Percentiles rank a stretch among this genome's conserved stretches.
phyloP scores from a whole-genome alignment of 805 yeast species.

The Starmerella gropengiesseri region DNA sequence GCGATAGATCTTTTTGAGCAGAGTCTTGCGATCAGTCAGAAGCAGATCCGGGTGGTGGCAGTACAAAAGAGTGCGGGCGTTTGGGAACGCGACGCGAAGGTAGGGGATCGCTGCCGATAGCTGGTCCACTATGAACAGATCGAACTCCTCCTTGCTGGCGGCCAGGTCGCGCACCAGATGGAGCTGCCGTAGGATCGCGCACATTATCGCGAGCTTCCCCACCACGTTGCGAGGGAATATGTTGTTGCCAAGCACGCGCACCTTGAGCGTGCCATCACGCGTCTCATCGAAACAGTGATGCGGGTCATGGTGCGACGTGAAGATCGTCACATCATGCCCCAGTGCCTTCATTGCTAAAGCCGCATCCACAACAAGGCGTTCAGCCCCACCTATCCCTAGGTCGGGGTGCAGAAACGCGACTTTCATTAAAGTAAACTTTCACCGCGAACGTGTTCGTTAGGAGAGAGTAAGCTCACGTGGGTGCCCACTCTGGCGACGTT shows the following conservation, averaged over 20 bases:
- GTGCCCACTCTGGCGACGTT: too few relatives aligned
- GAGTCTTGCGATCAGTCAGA: constrained; percentile 48
- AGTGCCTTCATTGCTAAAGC: constrained; percentile 72
- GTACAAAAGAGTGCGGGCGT: constrained; percentile 60
- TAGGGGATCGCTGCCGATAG: constrained; percentile 75
- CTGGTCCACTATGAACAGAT: constrained; percentile 78
- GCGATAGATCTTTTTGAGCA: constrained; percentile 56
- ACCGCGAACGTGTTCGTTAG: too few relatives aligned
- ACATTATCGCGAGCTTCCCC: constrained; percentile 65
- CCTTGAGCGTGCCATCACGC: constrained; percentile 43
- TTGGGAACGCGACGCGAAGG: constrained; percentile 32
- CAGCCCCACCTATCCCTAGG: constrained; percentile 96
- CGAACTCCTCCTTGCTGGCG: constrained; percentile 37
- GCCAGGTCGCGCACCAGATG: constrained; percentile 43
- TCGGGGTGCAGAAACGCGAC: constrained; percentile 93
- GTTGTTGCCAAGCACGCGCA: constrained; percentile 68
- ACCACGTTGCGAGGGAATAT: constrained; percentile 58
- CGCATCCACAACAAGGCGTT: constrained; percentile 89
- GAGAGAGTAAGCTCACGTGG: too few relatives aligned
- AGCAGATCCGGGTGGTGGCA: constrained; percentile 94
- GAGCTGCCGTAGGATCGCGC: constrained; percentile 75
- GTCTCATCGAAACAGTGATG: constrained; percentile 89
- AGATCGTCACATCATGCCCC: constrained; percentile 54
- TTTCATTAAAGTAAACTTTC: constrained; percentile 30
- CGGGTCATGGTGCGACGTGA: constrained; percentile 83